Conservation (phyloP, 306 rosid genomes). For the Alnus glutinosa region DNA sequence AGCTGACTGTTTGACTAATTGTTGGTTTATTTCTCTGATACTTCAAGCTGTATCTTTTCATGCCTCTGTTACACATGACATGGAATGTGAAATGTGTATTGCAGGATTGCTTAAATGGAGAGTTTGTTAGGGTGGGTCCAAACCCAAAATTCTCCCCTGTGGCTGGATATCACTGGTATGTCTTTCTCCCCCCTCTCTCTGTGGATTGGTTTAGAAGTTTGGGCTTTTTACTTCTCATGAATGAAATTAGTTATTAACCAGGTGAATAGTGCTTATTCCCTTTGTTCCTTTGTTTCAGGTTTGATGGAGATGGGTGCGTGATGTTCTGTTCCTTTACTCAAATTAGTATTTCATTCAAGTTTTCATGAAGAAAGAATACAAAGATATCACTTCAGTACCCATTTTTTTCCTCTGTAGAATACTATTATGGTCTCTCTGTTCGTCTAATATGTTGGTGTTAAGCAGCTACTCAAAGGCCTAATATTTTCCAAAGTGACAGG, state of each 20-base stretch:
- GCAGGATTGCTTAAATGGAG: conserved; percentile 92
- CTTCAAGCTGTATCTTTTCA: conserved; percentile 4
- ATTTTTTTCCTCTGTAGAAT: background rate
- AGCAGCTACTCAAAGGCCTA: background rate
- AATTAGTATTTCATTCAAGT: conserved; percentile 17
- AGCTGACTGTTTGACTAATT: background rate
- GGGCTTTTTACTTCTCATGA: background rate
- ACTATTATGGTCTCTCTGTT: background rate
- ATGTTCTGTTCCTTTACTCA: conserved; percentile 24
- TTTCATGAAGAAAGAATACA: conserved; percentile 19
- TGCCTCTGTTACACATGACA: conserved; percentile 4
- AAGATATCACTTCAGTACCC: conserved; percentile 6
- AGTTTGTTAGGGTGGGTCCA: conserved; percentile 96
- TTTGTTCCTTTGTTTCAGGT: conserved; percentile 62
- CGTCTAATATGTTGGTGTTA: background rate
- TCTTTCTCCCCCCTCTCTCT: background rate
- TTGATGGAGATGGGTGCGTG: conserved; percentile 97
- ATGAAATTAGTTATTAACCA: conserved; percentile 10
- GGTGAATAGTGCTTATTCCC: conserved; percentile 32
- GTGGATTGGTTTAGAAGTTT: too few relatives aligned
- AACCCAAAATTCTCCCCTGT: conserved; percentile 82
- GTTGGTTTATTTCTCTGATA: background rate
- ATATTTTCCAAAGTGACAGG: background rate
- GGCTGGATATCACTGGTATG: conserved; percentile 91
- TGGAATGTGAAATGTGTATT: conserved; percentile 23